These are phyloP conservation scores for Stemphylium lycopersici DNA, from an alignment of 2,329 filamentous ascomycete genomes.

Conservation along the genomic window DNA sequence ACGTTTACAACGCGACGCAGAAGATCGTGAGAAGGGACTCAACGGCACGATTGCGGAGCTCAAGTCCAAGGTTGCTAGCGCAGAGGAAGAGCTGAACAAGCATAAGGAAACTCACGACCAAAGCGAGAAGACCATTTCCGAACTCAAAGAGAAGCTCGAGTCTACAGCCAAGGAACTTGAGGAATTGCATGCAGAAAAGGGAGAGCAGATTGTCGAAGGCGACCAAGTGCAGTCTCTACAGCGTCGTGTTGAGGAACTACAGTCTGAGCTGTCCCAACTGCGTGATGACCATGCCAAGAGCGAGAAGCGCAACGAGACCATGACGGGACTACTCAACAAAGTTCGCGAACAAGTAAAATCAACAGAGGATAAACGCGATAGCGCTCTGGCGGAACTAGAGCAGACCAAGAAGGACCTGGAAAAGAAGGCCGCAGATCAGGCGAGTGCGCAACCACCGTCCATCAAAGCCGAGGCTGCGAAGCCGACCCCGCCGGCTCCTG, in stretches of 20 bases:
- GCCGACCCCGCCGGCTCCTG: slow-evolving; percentile 25
- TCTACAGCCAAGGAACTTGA: slow-evolving; percentile 56
- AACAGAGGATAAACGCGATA: slow-evolving; percentile 57
- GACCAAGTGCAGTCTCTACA: slow-evolving; percentile 36
- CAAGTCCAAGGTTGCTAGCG: slow-evolving; percentile 41
- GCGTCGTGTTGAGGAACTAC: slow-evolving; percentile 38
- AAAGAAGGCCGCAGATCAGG: slow-evolving; percentile 21
- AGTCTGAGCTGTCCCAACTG: slow-evolving; percentile 39
- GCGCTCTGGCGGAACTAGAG: slow-evolving; percentile 53
- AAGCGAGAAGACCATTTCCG: slow-evolving; percentile 49
- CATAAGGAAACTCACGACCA: slow-evolving; percentile 51
- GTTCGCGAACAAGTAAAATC: slow-evolving; percentile 61
- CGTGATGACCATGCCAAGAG: slow-evolving; percentile 44
- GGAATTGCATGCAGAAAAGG: slow-evolving; percentile 48
- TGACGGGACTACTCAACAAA: slow-evolving; percentile 62
- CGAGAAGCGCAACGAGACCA: slow-evolving; percentile 60
- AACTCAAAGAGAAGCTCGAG: slow-evolving; percentile 40
- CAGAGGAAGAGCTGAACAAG: slow-evolving; percentile 55
- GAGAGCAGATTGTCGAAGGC: slow-evolving; percentile 39
- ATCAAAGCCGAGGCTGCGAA: slow-evolving; percentile 15
- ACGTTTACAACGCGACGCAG: slow-evolving; percentile 42
- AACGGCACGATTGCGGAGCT: slow-evolving; percentile 34
- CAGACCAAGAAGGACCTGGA: slow-evolving; percentile 39
- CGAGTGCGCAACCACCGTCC: not conserved
- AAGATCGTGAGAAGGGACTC: slow-evolving; percentile 39